Conservation (phyloP, 108 stramenopile genomes). For the Skeletonema menzelii region DNA sequence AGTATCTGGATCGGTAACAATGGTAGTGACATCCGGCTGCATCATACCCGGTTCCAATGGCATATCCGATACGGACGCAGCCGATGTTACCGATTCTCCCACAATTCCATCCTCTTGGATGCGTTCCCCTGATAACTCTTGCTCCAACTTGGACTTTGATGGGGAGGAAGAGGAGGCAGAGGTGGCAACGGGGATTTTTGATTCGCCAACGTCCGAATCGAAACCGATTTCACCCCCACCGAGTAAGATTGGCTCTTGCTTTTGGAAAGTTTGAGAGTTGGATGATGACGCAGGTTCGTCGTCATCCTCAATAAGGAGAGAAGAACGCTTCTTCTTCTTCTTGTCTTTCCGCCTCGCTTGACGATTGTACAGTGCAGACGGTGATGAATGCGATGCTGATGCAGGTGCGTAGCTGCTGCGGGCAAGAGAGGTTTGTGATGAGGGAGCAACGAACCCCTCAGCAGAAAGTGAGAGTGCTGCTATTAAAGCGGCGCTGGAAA, state of each 20-base stretch:
- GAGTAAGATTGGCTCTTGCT: conserved; percentile 25
- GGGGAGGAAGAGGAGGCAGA: neutral
- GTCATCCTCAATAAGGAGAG: conserved; percentile 15
- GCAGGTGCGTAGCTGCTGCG: neutral
- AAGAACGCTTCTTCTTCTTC: conserved; percentile 25
- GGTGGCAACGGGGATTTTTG: conserved; percentile 35
- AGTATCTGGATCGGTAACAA: conserved; percentile 81
- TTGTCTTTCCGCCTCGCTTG: conserved; percentile 24
- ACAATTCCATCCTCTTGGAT: conserved; percentile 37
- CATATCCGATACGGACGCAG: conserved; percentile 44
- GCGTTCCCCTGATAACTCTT: conserved; percentile 31
- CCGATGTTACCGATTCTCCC: conserved; percentile 33
- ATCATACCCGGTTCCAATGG: conserved; percentile 44
- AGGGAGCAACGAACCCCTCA: neutral
- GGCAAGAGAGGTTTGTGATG: neutral
- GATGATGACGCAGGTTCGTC: neutral
- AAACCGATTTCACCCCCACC: conserved; percentile 37
- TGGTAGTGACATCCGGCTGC: conserved; percentile 70
- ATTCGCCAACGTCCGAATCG: conserved; percentile 22
- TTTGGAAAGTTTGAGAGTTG: neutral
- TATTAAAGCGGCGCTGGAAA: neutral
- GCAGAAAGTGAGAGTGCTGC: conserved; percentile 6
- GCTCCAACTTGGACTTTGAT: conserved; percentile 34
- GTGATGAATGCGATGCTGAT: neutral
- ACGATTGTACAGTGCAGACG: conserved; percentile 25